Conservation (phyloP, 2,329 filamentous ascomycete genomes). For the Cladophialophora yegresii region DNA sequence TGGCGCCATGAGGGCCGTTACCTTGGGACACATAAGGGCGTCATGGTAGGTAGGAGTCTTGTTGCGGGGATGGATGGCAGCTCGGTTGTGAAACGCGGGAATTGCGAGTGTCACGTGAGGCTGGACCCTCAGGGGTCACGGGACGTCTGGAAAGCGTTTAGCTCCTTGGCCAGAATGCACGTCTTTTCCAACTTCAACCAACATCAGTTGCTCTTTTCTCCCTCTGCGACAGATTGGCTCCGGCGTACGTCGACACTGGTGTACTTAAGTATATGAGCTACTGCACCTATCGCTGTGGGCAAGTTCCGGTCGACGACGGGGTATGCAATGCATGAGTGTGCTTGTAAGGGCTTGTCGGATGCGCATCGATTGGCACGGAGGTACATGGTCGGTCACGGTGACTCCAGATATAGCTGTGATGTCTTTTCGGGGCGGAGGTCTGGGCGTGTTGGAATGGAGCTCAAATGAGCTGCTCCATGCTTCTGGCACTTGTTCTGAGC, state of each 20-base stretch:
- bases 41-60: neutral
- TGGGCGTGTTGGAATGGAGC: neutral
- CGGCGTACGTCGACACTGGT: neutral
- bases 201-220: neutral
- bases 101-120: slow-evolving; percentile 2
- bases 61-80: slow-evolving; percentile 1
- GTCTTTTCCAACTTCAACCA: slow-evolving; percentile 6
- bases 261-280: neutral
- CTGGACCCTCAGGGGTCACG: neutral
- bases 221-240: neutral
- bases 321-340: neutral
- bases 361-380: neutral
- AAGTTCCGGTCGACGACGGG: neutral
- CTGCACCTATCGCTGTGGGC: neutral
- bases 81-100: slow-evolving; percentile 12
- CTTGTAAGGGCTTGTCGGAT: neutral
- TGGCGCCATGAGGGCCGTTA: neutral
- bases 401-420: neutral
- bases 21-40: neutral
- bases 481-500: neutral
- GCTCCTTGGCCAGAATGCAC: slow-evolving; percentile 4
- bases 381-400: neutral
- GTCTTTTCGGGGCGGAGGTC: neutral
- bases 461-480: neutral
- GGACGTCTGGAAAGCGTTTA: neutral